Evolutionary conservation across 176 grass and related monocot species (phyloP).

Genomic region (Lolium multiflorum): DNA sequence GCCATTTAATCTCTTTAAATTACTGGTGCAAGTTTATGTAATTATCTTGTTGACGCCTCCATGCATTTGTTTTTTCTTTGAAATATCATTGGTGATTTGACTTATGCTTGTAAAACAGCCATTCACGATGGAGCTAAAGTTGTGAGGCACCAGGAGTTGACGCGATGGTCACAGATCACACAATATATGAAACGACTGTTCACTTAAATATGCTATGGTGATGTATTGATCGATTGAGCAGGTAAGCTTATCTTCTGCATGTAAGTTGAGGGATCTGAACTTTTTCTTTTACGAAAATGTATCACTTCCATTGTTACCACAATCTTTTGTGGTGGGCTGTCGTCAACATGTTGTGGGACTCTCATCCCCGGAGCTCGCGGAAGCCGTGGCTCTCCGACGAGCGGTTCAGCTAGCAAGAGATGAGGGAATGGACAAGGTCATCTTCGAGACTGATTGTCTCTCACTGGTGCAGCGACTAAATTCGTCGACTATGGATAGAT

Average conservation of each 20-base stretch:
- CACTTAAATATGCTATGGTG: background rate
- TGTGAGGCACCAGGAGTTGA: background rate
- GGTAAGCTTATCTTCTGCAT: conserved; percentile 13
- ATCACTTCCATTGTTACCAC: background rate
- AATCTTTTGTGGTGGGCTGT: no score
- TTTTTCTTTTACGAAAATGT: background rate
- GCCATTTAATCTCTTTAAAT: background rate
- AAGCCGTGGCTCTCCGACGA: no score
- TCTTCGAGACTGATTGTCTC: no score
- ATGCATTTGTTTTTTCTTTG: background rate
- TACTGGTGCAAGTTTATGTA: background rate
- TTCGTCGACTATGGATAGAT: no score
- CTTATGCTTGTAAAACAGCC: conserved; percentile 2
- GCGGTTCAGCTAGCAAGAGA: no score
- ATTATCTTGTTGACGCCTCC: background rate
- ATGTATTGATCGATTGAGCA: background rate
- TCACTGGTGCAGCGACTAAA: no score
- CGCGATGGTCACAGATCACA: background rate
- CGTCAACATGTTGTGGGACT: no score
- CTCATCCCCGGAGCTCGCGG: no score
- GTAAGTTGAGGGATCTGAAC: background rate
- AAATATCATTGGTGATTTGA: background rate
- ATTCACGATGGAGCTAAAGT: background rate
- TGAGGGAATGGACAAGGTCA: no score
- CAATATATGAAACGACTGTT: background rate